phyloP scores from a whole-genome alignment of 2,329 filamentous ascomycete species.

The Xylariaceae sp. region DNA sequence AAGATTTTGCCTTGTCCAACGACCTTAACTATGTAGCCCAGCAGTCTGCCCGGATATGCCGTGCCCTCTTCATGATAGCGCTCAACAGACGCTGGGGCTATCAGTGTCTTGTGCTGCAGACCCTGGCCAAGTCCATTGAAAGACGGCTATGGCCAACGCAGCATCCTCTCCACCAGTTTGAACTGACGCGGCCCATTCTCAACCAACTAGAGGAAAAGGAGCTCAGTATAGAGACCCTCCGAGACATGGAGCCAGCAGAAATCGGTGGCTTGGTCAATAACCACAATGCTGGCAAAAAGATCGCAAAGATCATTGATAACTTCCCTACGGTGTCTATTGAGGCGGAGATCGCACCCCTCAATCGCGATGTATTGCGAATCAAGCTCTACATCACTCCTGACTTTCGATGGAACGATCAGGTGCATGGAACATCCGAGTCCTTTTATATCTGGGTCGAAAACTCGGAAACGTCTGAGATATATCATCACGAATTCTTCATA shows the following conservation, averaged over 20 bases:
- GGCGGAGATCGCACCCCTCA: conserved; percentile 90
- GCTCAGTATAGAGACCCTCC: conserved; percentile 71
- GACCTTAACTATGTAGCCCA: conserved; percentile 94
- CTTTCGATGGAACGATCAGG: conserved; percentile 88
- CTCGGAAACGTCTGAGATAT: conserved; percentile 94
- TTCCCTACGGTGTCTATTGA: conserved; percentile 91
- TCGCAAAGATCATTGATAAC: conserved; percentile 75
- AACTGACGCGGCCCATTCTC: conserved; percentile 76
- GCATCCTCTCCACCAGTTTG: conserved; percentile 92
- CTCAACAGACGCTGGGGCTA: conserved; percentile 93
- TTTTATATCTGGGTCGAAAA: conserved; percentile 99
- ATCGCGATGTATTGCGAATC: conserved; percentile 90
- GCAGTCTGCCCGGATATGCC: conserved; percentile 88
- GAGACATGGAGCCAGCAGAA: conserved; percentile 89
- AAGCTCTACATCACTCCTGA: conserved; percentile 81
- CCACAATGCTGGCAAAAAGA: conserved; percentile 73
- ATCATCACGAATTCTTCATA: conserved; percentile 96
- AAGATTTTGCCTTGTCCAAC: conserved; percentile 89
- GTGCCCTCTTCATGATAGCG: conserved; percentile 95
- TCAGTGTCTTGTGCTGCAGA: conserved; percentile 85
- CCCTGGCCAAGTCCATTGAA: conserved; percentile 94
- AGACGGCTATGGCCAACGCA: conserved; percentile 92
- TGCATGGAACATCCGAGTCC: conserved; percentile 90
- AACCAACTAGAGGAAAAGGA: conserved; percentile 81
- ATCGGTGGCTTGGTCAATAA: conserved; percentile 92